These are phyloP conservation scores for Pneumocystis murina DNA, from an alignment of 1,139 yeast genomes.

Conservation along the genomic window DNA sequence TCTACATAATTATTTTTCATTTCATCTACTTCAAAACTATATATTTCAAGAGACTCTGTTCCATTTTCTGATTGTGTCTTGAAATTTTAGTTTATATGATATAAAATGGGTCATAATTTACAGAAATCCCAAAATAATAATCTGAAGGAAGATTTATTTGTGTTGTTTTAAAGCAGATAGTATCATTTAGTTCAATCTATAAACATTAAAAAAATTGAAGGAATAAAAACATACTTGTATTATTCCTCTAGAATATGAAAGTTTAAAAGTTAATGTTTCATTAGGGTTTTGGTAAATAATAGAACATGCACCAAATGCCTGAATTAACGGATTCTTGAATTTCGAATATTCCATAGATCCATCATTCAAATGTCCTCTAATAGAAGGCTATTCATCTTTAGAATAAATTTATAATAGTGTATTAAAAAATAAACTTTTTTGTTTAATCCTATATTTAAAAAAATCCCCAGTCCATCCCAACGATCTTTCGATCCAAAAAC, in stretches of 20 bases:
- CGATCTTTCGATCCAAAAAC: constrained; percentile 25
- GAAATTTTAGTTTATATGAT: not conserved
- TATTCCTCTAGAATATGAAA: constrained; percentile 11
- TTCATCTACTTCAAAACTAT: not conserved
- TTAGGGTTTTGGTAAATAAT: constrained; percentile 25
- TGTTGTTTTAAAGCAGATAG: constrained; percentile 24
- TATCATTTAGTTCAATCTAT: constrained; percentile 25
- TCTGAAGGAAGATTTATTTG: constrained; percentile 23
- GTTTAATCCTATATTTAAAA: constrained; percentile 22
- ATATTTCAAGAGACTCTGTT: not conserved
- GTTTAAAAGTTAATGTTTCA: constrained; percentile 19
- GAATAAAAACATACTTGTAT: not conserved
- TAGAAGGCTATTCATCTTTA: constrained; percentile 17
- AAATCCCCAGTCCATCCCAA: constrained; percentile 29
- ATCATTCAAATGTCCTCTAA: constrained; percentile 28
- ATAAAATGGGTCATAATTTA: constrained; percentile 9
- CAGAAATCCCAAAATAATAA: constrained; percentile 25
- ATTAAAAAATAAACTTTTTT: constrained; percentile 2
- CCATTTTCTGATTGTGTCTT: not conserved
- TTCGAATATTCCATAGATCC: constrained; percentile 16
- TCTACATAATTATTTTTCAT: not conserved
- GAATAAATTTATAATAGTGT: constrained; percentile 10
- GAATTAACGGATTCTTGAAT: constrained; percentile 11
- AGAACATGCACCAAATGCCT: constrained; percentile 26
- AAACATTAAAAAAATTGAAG: constrained; percentile 20